Percentiles rank a stretch among this genome's conserved stretches.
Evolutionary conservation across 1,284 basidiomycete genomes (phyloP).

Genomic region (Phellopilus nigrolimitatus): DNA sequence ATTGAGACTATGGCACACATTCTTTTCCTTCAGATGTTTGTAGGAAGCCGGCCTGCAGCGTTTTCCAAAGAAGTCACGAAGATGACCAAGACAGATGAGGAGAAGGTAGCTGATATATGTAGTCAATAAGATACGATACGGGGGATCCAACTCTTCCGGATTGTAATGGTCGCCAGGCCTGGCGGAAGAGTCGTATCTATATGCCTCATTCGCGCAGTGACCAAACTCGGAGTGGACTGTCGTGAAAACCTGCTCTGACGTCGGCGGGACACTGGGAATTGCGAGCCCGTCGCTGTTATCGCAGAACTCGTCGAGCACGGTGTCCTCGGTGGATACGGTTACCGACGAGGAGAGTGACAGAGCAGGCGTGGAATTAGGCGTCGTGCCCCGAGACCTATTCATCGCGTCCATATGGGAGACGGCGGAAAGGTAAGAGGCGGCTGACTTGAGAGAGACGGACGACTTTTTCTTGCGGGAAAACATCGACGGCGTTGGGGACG

Average conservation of each 20-base stretch:
- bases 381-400: constrained; percentile 8
- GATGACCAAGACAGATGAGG: constrained; percentile 86
- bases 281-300: constrained; percentile 47
- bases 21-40: constrained; percentile 74
- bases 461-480: constrained; percentile 58
- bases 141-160: constrained; percentile 72
- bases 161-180: constrained; percentile 44
- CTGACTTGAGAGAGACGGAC: constrained; percentile 47
- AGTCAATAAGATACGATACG: constrained; percentile 87
- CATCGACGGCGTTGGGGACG: constrained; percentile 48
- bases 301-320: constrained; percentile 2
- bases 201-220: constrained; percentile 70
- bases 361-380: constrained; percentile 17
- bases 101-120: constrained; percentile 90
- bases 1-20: constrained; percentile 67
- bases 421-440: constrained; percentile 58
- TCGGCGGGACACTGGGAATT: constrained; percentile 58
- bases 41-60: constrained; percentile 70
- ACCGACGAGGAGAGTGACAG: constrained; percentile 19
- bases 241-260: constrained; percentile 68
- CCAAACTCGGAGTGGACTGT: constrained; percentile 85
- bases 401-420: constrained; percentile 20
- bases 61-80: constrained; percentile 95
- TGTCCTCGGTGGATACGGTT: constrained; percentile 10
- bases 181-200: constrained; percentile 63